Evolutionary conservation across 148 eudicot genomes (phyloP), one percentile per base, ranked within the genome.

Genomic region (Fagopyrum tataricum): DNA sequence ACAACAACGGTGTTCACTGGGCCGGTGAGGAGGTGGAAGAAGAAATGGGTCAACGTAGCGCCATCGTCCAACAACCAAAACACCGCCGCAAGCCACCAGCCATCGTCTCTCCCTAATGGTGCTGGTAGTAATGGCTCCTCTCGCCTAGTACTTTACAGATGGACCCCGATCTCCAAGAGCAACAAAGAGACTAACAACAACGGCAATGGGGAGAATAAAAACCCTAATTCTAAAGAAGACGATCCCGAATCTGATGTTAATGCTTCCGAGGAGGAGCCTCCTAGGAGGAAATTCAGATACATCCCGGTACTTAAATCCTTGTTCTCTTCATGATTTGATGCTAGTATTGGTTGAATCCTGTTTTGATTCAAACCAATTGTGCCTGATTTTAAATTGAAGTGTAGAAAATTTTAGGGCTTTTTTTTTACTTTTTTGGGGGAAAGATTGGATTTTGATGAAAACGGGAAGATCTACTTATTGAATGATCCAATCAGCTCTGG

Each of bases 11-110:
- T 93, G 0, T 90, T 93, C 75, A 93, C 77, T 47, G 96, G 98
- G 1, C 98, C 98, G 9, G 98, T 93, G 2, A 78, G 96, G 41
- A 93, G 82, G 76, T 93, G 98, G 98, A 93, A 89, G 89, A 93
- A 93, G 84, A 84, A 82, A 48, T 93, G 98, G 96, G 81, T 90
- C 76, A 87, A 82, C 66, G 75, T 85, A 0, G 18, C 86, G 31
- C 87, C 98, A 3, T 44, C 87, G 1, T 74, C 84, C 2, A 76
- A 74, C 67, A 76, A 74, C 68, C 47, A 39, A 15, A 67, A 56
- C 76, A 42, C 42, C 67, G 23, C 48, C 78, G 48, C 11, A 56
- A 48, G 13, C 12, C 76, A 12, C 58, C 48, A 17, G 39, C 21
- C 9, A 12, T 68, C 71, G 13, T 68, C 77, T 15, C 71, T 46